A percentile compares a stretch with the other conserved stretches of the same genome.
Evolutionary conservation across 2,329 filamentous ascomycete species (phyloP).

Genomic region (Aspergillus sp.): DNA sequence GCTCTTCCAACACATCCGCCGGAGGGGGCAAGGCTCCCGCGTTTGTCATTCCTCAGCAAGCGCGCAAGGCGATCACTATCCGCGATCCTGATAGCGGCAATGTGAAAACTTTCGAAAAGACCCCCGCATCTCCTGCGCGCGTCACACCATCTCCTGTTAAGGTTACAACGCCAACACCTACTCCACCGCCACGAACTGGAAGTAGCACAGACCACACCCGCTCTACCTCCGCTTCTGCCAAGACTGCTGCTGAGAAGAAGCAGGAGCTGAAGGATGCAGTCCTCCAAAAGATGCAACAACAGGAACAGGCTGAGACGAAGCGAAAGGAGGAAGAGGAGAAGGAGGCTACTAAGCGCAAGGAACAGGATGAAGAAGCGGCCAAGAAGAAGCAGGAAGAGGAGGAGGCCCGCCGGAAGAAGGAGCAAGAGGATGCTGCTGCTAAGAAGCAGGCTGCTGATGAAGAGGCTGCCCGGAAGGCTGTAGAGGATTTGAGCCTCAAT

Average conservation of each 20-base stretch:
- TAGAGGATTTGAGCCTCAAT: constrained; percentile 25
- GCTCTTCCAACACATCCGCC: constrained; percentile 55
- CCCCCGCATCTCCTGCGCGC: constrained; percentile 60
- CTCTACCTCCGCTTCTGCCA: constrained; percentile 67
- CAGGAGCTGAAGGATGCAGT: constrained; percentile 66
- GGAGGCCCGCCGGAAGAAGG: constrained; percentile 25
- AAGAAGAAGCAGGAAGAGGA: constrained; percentile 29
- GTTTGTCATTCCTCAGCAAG: constrained; percentile 62
- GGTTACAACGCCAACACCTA: constrained; percentile 69
- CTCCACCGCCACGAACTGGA: constrained; percentile 74
- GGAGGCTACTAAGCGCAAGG: constrained; percentile 34
- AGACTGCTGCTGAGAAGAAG: constrained; percentile 79
- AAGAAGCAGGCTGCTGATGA: constrained; percentile 47
- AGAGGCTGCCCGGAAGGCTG: constrained; percentile 28
- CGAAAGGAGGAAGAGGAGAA: constrained; percentile 53
- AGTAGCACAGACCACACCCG: constrained; percentile 68
- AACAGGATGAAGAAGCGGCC: constrained; percentile 33
- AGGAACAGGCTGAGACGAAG: constrained; percentile 56
- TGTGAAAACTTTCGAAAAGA: constrained; percentile 69
- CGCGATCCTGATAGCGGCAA: constrained; percentile 79
- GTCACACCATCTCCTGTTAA: constrained; percentile 59
- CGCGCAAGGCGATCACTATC: constrained; percentile 77
- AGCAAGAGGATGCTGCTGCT: constrained; percentile 22
- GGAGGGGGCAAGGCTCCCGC: constrained; percentile 59
- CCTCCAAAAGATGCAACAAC: constrained; percentile 56